These are phyloP conservation scores for Paramecium octaurelia DNA, from an alignment of 73 alveolate genomes.

Conservation along the genomic window DNA sequence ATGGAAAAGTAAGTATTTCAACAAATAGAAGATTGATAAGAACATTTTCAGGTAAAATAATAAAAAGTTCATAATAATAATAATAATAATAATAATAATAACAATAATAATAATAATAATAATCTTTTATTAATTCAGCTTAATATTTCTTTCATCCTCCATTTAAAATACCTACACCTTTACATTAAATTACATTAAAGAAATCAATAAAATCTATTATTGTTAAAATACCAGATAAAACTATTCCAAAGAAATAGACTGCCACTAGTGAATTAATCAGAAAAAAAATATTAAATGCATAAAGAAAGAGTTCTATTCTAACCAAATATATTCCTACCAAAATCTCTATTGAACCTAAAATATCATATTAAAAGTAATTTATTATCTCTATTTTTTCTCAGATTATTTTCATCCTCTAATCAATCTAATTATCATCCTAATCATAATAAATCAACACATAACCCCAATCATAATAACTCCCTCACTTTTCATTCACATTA, in stretches of 20 bases:
- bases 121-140: not conserved
- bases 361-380: not conserved
- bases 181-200: constrained; percentile 4
- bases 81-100: not conserved
- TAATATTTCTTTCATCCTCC: not conserved
- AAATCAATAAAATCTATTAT: not conserved
- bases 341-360: not conserved
- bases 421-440: not conserved
- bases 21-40: constrained; percentile 29
- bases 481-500: not conserved
- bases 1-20: not conserved
- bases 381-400: not conserved
- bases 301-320: not conserved
- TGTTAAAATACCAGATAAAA: not conserved
- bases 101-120: no score
- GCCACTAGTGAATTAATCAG: constrained; percentile 9
- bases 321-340: not conserved
- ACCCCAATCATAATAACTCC: not conserved
- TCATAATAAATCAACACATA: not conserved
- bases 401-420: not conserved
- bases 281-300: constrained; percentile 8
- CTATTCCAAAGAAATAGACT: not conserved
- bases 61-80: not conserved
- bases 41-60: not conserved
- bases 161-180: not conserved